These are phyloP conservation scores for Bacidia gigantensis DNA, from an alignment of 495 filamentous ascomycete species.

Conservation along the genomic window DNA sequence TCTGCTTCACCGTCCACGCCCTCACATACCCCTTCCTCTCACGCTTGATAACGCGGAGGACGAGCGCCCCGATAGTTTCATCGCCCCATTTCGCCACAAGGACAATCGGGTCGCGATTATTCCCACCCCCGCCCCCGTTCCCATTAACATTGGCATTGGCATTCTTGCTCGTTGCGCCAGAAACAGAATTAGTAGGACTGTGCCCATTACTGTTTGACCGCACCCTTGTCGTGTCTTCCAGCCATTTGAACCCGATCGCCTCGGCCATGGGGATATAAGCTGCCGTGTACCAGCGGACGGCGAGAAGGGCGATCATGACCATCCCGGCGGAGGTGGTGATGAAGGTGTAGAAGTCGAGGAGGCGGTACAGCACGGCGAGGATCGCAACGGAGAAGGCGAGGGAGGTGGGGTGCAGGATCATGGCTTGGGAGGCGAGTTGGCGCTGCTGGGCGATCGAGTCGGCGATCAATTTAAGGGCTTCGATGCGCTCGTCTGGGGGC, in stretches of 20 bases:
- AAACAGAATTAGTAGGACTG: background rate
- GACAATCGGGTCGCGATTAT: slow-evolving; percentile 27
- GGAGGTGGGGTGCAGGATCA: slow-evolving; percentile 39
- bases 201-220: background rate
- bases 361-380: slow-evolving; percentile 25
- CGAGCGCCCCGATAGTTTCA: slow-evolving; percentile 41
- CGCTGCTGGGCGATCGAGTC: slow-evolving; percentile 52
- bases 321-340: slow-evolving; percentile 30
- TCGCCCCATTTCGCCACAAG: slow-evolving; percentile 42
- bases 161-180: background rate
- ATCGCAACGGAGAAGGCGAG: slow-evolving; percentile 26
- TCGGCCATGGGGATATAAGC: slow-evolving; percentile 29
- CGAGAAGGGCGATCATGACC: slow-evolving; percentile 31
- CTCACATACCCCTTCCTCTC: slow-evolving; percentile 40
- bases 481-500: slow-evolving; percentile 16
- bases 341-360: slow-evolving; percentile 25
- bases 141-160: background rate
- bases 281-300: slow-evolving; percentile 25
- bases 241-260: slow-evolving; percentile 24
- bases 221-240: background rate
- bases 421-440: slow-evolving; percentile 33
- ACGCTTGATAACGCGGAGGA: slow-evolving; percentile 30
- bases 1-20: slow-evolving; percentile 59
- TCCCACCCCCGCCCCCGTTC: background rate
- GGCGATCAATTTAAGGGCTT: slow-evolving; percentile 38